phyloP scores from a whole-genome alignment of 768 basidiomycete species.

The Phylloporus arenicola region DNA sequence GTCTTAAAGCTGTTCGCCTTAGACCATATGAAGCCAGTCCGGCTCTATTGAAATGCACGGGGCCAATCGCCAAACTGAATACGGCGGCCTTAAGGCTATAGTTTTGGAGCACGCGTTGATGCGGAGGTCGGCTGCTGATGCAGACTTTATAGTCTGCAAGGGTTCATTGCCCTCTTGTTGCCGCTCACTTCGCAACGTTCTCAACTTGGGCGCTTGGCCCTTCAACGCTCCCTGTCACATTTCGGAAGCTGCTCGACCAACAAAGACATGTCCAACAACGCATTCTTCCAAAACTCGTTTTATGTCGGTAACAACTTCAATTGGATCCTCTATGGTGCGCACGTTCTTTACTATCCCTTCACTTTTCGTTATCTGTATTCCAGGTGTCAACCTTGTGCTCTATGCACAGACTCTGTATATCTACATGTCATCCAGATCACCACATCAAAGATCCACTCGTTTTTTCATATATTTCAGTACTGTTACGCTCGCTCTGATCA shows the following conservation, averaged over 20 bases:
- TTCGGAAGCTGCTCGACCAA: background rate
- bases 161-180: background rate
- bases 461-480: conserved; percentile 14
- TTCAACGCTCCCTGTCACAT: background rate
- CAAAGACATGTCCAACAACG: background rate
- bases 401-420: conserved; percentile 9
- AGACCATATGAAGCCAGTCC: background rate
- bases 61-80: background rate
- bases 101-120: background rate
- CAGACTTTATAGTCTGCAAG: background rate
- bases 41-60: too few species aligned
- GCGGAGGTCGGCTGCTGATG: background rate
- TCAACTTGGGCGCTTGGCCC: background rate
- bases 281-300: conserved; percentile 14
- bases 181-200: background rate
- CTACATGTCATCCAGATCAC: background rate
- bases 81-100: background rate
- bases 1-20: background rate
- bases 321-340: conserved; percentile 11
- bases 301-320: conserved; percentile 14
- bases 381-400: conserved; percentile 13
- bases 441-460: background rate
- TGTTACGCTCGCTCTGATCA: conserved; percentile 20
- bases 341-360: background rate
- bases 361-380: background rate